Conservation (phyloP, 495 filamentous ascomycete genomes). For the Tuber aestivum region DNA sequence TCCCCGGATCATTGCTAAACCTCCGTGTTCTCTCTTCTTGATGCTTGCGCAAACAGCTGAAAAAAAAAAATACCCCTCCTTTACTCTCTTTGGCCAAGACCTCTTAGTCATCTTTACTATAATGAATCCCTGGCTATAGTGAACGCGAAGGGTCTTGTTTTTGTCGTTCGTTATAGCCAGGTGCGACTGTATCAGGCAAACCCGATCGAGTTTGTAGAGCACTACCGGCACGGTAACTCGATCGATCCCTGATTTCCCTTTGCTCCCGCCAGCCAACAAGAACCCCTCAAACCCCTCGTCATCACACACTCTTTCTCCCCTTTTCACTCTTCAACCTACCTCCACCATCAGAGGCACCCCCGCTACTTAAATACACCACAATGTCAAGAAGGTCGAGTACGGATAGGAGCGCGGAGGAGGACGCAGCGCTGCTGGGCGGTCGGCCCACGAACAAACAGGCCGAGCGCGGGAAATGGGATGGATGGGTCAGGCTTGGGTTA, state of each 20-base stretch:
- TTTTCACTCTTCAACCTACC: not conserved
- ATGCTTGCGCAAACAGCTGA: no score
- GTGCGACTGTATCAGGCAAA: not conserved
- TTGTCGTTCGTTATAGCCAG: no score
- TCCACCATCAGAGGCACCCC: slow-evolving; percentile 7
- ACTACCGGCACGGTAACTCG: not conserved
- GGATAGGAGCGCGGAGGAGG: slow-evolving; percentile 49
- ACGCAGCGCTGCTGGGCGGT: slow-evolving; percentile 61
- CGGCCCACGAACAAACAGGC: slow-evolving; percentile 45
- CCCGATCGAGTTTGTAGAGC: not conserved
- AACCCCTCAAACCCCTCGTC: not conserved
- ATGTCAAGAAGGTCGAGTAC: slow-evolving; percentile 20
- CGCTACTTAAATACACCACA: slow-evolving; percentile 15
- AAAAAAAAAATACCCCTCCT: no score
- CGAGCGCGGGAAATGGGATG: slow-evolving; percentile 44
- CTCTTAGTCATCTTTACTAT: no score
- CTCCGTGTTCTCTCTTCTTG: no score
- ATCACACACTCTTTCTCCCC: not conserved
- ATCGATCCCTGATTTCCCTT: not conserved
- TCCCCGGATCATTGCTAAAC: not conserved
- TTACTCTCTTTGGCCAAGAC: no score
- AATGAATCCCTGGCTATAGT: no score
- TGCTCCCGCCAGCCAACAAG: not conserved
- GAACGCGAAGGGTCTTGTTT: no score
- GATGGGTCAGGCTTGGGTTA: slow-evolving; percentile 65